These are phyloP conservation scores for Pseudopithomyces maydicus DNA, from an alignment of 2,329 filamentous ascomycete genomes.

Conservation along the genomic window DNA sequence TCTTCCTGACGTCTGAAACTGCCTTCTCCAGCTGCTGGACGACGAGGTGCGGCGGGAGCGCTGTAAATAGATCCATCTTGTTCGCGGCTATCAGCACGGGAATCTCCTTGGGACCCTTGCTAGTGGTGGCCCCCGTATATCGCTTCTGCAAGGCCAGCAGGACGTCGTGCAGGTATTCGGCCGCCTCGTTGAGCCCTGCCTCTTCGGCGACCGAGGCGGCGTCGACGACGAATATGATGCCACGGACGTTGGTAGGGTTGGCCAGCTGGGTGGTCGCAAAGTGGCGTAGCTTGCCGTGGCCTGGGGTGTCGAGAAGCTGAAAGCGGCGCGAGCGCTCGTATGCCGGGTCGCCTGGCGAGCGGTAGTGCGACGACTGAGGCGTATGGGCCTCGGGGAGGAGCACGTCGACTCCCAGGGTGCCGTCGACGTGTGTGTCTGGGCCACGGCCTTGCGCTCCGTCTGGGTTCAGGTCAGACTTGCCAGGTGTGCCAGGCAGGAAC, in stretches of 20 bases:
- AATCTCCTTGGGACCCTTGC: conserved; percentile 64
- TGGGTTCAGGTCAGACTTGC: conserved; percentile 20
- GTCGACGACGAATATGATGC: conserved; percentile 88
- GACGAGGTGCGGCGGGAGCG: conserved; percentile 78
- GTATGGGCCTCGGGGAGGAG: conserved; percentile 62
- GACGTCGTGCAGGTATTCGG: conserved; percentile 85
- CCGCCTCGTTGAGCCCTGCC: conserved; percentile 69
- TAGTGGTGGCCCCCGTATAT: conserved; percentile 60
- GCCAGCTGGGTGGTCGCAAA: conserved; percentile 63
- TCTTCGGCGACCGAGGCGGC: conserved; percentile 60
- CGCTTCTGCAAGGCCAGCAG: conserved; percentile 82
- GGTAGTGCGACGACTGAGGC: conserved; percentile 66
- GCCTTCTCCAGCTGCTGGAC: conserved; percentile 78
- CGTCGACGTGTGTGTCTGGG: conserved; percentile 57
- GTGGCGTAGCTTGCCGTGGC: conserved; percentile 89
- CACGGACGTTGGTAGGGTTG: conserved; percentile 60
- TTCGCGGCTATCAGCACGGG: conserved; percentile 88
- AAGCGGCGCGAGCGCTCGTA: conserved; percentile 65
- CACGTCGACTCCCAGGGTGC: conserved; percentile 60
- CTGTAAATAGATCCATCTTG: conserved; percentile 95
- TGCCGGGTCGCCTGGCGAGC: conserved; percentile 68
- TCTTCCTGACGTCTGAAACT: conserved; percentile 75
- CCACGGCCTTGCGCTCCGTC: conserved; percentile 61
- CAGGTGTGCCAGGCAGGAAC: neutral
- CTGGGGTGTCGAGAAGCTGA: conserved; percentile 84